Evolutionary conservation across 305 asterid species (phyloP), one percentile per base, ranked within the genome.

Genomic region (Euphrasia arctica): DNA sequence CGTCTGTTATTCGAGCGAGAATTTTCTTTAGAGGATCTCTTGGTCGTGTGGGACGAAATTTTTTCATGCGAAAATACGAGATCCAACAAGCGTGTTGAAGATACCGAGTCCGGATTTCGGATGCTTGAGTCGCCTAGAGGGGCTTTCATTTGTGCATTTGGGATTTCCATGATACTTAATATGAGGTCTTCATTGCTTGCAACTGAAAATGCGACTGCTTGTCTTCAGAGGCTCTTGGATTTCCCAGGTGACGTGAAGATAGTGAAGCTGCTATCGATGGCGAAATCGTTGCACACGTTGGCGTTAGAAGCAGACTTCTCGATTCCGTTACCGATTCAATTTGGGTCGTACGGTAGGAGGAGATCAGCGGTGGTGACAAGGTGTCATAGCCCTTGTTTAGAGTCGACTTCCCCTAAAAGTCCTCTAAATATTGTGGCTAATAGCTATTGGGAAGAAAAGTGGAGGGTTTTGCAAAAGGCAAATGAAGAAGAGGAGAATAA

Each of bases 401-500:
- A 81, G 78, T 71, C 76, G 50, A 69, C 76, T 71, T 80, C 88
- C 68, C 90, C 89, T 4, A 72, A 66, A 68, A 83, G 81, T 60
- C 95, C 89, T 25, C 63, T 69, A 48, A 72, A 49, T 42, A 42
- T 77, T 56, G 82, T 84, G 39, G 81, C 82, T 49, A 86, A 84
- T 54, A 89, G 87, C 80, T 89, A 89, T 66, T 89, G 96, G 96
- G 96, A 89, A 77, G 95, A 86, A 70, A 81, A 83, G 47, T 89
- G 96, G 95, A 83, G 88, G 65, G 89, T 71, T 78, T 27, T 89
- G 77, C 90, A 84, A 69, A 72, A 72, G 72, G 93, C 22, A 18
- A 54, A 54, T 9, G 28, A 84, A 74, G 87, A 79, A 80, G 82
- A 83, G 68, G 61, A 55, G n/a, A 34, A 42, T 25, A 52, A 29